Evolutionary conservation across 306 rosid genomes (phyloP), one percentile per base, ranked within the genome.

Genomic region (Acmispon strigosus): DNA sequence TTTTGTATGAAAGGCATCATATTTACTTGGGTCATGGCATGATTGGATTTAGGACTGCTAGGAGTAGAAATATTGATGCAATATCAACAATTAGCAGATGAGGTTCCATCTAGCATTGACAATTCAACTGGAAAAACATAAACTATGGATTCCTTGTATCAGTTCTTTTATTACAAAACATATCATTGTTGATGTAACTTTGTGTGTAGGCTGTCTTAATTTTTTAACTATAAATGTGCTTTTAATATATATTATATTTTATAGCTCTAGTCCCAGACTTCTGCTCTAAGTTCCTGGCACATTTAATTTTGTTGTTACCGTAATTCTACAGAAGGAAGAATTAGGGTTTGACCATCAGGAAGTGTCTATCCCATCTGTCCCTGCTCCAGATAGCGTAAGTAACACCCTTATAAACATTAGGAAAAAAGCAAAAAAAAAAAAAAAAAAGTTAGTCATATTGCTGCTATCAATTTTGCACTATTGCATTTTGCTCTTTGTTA

Each of bases 261-360:
- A 62, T 16, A 58, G 19, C 47, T 12, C 54, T 70, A 44, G 70
- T 66, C 15, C 15, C 44, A 10, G 32, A 49, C 36, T 52, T 70
- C 50, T 50, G 29, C 58, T 63, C 13, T 24, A 36, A 47, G 15
- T 47, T 66, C 41, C 0, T 37, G 63, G 49, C 52, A 43, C 62
- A 34, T 62, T 17, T 68, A 70, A 66, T 70, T 66, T 72, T 69
- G 37, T 59, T 65, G 43, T 48, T 68, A 68, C 48, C 24, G 73
- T 82, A 49, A 77, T 66, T 74, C 75, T 72, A 15, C 86, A 94
- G 98, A 90, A 89, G 78, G 95, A 89, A 12, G 97, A 90, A 82
- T 32, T 69, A 24, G 96, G 97, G 36, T 86, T 81, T 83, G 81
- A 86, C 7, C 98, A 80, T 78, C 98, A 90, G 84, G 90, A 80